phyloP scores from a whole-genome alignment of 2,329 filamentous ascomycete species.

The Grosmannia clavigera region DNA sequence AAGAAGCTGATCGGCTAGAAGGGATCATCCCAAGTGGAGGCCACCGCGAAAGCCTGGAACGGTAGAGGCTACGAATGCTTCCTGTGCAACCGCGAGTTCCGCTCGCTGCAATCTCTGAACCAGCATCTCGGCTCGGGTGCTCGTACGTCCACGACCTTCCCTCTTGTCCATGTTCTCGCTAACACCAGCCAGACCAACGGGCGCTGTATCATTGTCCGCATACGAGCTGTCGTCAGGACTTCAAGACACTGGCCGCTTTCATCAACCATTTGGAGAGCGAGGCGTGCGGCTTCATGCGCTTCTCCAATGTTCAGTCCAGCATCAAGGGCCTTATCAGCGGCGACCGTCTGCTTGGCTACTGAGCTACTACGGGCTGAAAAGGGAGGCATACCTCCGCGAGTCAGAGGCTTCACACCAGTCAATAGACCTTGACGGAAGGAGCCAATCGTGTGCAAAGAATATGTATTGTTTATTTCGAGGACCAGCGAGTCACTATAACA shows the following conservation, averaged over 20 bases:
- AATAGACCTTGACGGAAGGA: too few relatives aligned
- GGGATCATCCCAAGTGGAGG: conserved; percentile 22
- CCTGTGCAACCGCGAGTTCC: conserved; percentile 36
- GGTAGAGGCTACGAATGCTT: conserved; percentile 36
- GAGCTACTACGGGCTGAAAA: not conserved
- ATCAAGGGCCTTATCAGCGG: not conserved
- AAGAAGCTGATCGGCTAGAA: conserved; percentile 37
- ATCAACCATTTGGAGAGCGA: conserved; percentile 34
- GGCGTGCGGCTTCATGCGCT: conserved; percentile 19
- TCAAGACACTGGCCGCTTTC: conserved; percentile 25
- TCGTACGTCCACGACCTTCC: conserved; percentile 24
- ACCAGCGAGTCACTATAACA: too few relatives aligned
- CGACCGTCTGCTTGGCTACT: not conserved
- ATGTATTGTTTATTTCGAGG: too few relatives aligned
- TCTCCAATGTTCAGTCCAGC: not conserved
- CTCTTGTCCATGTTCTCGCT: not conserved
- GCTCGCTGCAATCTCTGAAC: conserved; percentile 24
- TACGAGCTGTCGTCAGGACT: conserved; percentile 21
- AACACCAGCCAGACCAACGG: conserved; percentile 20
- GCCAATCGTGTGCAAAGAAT: too few relatives aligned
- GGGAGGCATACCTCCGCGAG: not conserved
- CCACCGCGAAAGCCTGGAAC: conserved; percentile 31
- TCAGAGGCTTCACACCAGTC: too few relatives aligned
- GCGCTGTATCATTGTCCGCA: conserved; percentile 29
- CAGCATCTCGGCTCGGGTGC: conserved; percentile 40